Base-by-base conservation (phyloP, 2,329 filamentous ascomycete species). In the Fusarium austroafricanum region DNA sequence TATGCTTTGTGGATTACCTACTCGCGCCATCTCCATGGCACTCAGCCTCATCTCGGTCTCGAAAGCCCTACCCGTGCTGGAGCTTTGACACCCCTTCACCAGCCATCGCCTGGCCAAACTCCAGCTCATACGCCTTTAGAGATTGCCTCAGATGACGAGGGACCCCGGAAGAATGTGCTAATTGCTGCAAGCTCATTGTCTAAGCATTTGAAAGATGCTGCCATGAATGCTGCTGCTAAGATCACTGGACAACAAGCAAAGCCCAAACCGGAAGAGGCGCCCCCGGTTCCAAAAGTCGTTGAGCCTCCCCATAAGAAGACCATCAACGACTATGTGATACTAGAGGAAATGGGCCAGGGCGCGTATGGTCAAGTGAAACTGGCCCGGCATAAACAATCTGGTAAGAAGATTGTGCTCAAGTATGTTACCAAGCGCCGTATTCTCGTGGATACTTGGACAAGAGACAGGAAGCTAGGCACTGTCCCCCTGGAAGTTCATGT, bases 1-100 rank as follows among this genome's bases (percentile, higher is more conserved):
- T 98, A 94, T 81, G 96, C 96, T 12, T 82, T 99, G 29, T 99
- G 96, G 96, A 91, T 99, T 70, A 98, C 95, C 2, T 99, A 98
- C 77, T 98, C 95, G 18, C 87, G 94, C 65, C 93, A 97, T 74
- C 84, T 98, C 14, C 96, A 99, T 77, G 91, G 92, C 17, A 86
- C 89, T 37, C 89, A 89, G 63, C 83, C 84, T 52, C 80, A 79
- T 56, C 78, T 90, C 45, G 85, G 87, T n/a, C 83, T 86, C 20
- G 83, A 89, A 37, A 89, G 90, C 23, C 87, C 89, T 7, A 76
- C 89, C 20, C 79, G 88, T 17, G 89, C 91, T 39, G 88, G 89
- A 29, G 82, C 87, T 18, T 83, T 85, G 20, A 94, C 93, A 3
- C 92, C 94, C 29, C 85, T 92, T 14, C 91, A 90, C 65, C 92